These are phyloP conservation scores for Microbotryum scabiosae DNA, from an alignment of 1,284 basidiomycete species.

Conservation along the genomic window DNA sequence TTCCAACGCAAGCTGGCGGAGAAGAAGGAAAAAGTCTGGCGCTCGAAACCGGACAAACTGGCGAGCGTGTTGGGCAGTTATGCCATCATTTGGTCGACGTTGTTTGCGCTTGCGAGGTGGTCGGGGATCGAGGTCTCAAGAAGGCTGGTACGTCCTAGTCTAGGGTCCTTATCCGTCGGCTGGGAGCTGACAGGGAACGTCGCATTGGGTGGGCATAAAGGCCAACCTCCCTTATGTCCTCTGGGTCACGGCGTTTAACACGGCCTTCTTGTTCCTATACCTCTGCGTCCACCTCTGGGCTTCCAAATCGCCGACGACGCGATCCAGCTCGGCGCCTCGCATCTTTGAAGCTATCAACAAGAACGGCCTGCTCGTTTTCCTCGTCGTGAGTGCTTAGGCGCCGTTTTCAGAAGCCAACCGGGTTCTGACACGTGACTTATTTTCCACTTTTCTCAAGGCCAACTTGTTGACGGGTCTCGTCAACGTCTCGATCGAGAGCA, in stretches of 20 bases:
- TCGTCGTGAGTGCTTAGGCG: slow-evolving; percentile 54
- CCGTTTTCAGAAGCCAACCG: background rate
- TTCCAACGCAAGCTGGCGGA: slow-evolving; percentile 27
- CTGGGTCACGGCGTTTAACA: slow-evolving; percentile 86
- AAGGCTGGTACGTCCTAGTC: slow-evolving; percentile 51
- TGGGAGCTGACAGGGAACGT: background rate
- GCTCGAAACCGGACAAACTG: slow-evolving; percentile 49
- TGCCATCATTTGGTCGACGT: slow-evolving; percentile 65
- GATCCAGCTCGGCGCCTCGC: slow-evolving; percentile 44
- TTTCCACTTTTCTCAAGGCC: slow-evolving; percentile 48
- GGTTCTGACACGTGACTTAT: background rate
- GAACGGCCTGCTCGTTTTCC: slow-evolving; percentile 70
- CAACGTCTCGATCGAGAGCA: slow-evolving; percentile 72
- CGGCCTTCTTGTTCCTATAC: slow-evolving; percentile 73
- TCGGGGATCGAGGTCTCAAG: slow-evolving; percentile 52
- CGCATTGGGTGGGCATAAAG: slow-evolving; percentile 42
- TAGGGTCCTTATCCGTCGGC: background rate
- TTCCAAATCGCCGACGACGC: slow-evolving; percentile 4
- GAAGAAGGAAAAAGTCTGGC: slow-evolving; percentile 9
- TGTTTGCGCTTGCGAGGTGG: slow-evolving; percentile 46
- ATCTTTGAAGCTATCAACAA: slow-evolving; percentile 73
- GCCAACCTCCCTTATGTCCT: slow-evolving; percentile 81
- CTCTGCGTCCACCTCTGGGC: slow-evolving; percentile 58
- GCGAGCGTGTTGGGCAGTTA: slow-evolving; percentile 69
- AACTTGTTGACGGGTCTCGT: slow-evolving; percentile 80